Percentiles rank a stretch among this genome's conserved stretches.
phyloP scores from a whole-genome alignment of 495 filamentous ascomycete species.

The Penicillium arizonense region DNA sequence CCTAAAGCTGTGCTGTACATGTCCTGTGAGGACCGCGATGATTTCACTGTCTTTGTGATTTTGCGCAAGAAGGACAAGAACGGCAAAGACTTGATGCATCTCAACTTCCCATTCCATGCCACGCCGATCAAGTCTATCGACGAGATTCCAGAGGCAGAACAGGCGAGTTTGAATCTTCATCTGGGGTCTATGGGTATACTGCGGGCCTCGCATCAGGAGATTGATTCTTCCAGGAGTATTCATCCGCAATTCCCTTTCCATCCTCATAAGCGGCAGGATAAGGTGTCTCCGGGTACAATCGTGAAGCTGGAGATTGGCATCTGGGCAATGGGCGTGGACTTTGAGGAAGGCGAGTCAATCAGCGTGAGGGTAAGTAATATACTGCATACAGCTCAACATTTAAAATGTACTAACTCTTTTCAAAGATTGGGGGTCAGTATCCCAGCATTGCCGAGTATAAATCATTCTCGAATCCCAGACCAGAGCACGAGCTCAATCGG shows the following conservation, averaged over 20 bases:
- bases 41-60: conserved; percentile 39
- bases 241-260: conserved; percentile 36
- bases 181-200: conserved; percentile 32
- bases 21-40: conserved; percentile 36
- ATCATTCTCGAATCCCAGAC: conserved; percentile 28
- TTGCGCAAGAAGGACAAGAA: conserved; percentile 36
- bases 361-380: conserved; percentile 20
- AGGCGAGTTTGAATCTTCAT: conserved; percentile 23
- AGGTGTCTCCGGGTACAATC: conserved; percentile 29
- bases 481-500: conserved; percentile 33
- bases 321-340: conserved; percentile 35
- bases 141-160: conserved; percentile 30
- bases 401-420: neutral
- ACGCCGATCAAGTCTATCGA: conserved; percentile 28
- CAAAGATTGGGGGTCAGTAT: conserved; percentile 34
- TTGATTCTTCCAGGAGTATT: conserved; percentile 21
- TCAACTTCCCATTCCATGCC: conserved; percentile 33
- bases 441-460: conserved; percentile 35
- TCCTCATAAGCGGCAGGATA: conserved; percentile 31
- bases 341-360: conserved; percentile 26
- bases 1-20: conserved; percentile 40
- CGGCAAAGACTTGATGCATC: conserved; percentile 30
- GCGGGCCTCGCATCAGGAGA: conserved; percentile 32
- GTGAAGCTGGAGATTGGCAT: conserved; percentile 34
- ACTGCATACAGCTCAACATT: neutral